Conservation (phyloP, 176 grass and related monocot genomes). For the Oropetium thomaeum region DNA sequence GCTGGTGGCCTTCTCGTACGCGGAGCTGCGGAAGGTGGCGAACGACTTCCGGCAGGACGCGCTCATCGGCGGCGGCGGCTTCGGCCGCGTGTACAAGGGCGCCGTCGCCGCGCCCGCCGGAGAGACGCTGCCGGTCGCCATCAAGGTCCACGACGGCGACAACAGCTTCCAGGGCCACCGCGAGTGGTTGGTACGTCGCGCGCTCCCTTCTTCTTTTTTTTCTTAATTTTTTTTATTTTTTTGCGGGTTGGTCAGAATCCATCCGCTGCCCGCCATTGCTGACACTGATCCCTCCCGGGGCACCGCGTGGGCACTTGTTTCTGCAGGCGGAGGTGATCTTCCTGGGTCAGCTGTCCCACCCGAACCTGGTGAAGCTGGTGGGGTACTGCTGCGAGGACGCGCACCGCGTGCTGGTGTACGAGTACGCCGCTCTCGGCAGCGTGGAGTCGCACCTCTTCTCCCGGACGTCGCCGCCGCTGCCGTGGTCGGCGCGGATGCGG, state of each 20-base stretch:
- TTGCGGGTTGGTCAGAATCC: background rate
- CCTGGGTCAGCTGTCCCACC: slow-evolving; percentile 72
- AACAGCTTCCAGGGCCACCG: slow-evolving; percentile 91
- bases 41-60: slow-evolving; percentile 62
- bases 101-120: background rate
- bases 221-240: too few relatives aligned
- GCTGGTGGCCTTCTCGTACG: slow-evolving; percentile 64
- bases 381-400: slow-evolving; percentile 80
- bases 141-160: slow-evolving; percentile 91
- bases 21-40: slow-evolving; percentile 56
- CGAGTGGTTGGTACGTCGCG: slow-evolving; percentile 67
- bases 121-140: slow-evolving; percentile 43
- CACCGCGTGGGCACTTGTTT: background rate
- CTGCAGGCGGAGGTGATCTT: slow-evolving; percentile 85
- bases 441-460: slow-evolving; percentile 81
- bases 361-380: slow-evolving; percentile 69
- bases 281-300: background rate
- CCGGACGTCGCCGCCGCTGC: slow-evolving; percentile 35
- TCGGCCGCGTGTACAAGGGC: slow-evolving; percentile 84
- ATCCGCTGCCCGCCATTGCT: background rate
- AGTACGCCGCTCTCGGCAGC: slow-evolving; percentile 67
- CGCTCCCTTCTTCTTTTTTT: too few relatives aligned
- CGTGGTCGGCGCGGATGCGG: slow-evolving; percentile 59
- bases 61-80: slow-evolving; percentile 68
- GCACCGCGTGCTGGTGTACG: slow-evolving; percentile 72